A percentile compares a stretch with the other conserved stretches of the same genome.
These are phyloP conservation scores for Lichtheimia corymbifera DNA, from an alignment of 371 early-diverging fungal genomes.

Conservation along the genomic window DNA sequence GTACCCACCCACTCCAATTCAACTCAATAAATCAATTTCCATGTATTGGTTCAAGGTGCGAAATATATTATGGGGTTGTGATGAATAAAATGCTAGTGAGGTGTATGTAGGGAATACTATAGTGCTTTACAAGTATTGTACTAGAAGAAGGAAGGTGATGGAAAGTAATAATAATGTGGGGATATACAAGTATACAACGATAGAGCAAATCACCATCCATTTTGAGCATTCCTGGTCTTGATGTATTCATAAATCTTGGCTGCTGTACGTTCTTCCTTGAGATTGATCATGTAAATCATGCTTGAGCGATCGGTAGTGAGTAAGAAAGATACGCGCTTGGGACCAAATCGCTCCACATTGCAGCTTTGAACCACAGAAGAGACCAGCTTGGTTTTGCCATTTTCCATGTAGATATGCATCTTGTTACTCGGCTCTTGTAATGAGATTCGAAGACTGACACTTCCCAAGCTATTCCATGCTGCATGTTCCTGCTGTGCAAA, in stretches of 20 bases:
- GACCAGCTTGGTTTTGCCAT: constrained; percentile 43
- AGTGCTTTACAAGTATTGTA: no score
- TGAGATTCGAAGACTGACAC: constrained; percentile 37
- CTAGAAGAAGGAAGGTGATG: no score
- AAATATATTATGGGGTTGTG: no score
- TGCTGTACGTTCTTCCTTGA: constrained; percentile 44
- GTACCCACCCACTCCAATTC: no score
- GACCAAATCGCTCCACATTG: constrained; percentile 36
- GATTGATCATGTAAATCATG: constrained; percentile 47
- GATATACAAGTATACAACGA: no score
- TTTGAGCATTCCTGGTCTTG: constrained; percentile 34
- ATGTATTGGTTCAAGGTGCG: no score
- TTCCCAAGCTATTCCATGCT: constrained; percentile 47
- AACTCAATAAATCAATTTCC: no score
- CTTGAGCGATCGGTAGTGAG: constrained; percentile 32
- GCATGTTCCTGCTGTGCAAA: constrained; percentile 42
- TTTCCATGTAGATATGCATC: constrained; percentile 48
- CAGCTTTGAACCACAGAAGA: constrained; percentile 42
- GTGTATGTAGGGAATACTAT: no score
- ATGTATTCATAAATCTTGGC: constrained; percentile 44
- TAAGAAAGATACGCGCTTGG: constrained; percentile 40
- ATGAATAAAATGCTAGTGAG: no score
- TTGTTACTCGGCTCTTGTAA: constrained; percentile 43
- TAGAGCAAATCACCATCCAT: constrained; percentile 31
- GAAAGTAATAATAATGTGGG: no score